Percentiles rank a stretch among this genome's conserved stretches.
phyloP scores from a whole-genome alignment of 2,329 filamentous ascomycete species.

The Neofusicoccum sp. region DNA sequence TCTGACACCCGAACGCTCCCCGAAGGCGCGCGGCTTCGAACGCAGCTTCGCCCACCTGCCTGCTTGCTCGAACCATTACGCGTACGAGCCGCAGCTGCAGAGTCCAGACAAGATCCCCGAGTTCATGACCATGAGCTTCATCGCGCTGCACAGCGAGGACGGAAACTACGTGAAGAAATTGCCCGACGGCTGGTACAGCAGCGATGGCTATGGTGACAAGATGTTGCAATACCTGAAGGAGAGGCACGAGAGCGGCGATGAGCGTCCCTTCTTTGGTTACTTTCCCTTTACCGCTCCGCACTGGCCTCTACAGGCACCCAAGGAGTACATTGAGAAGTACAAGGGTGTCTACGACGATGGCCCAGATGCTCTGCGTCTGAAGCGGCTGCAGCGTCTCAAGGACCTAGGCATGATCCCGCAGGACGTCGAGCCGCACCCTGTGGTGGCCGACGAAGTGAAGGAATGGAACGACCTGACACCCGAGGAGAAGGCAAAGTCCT shows the following conservation, averaged over 20 bases:
- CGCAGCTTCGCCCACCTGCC: slow-evolving; percentile 63
- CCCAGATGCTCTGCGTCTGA: slow-evolving; percentile 57
- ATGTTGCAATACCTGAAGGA: slow-evolving; percentile 42
- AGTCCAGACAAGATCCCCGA: slow-evolving; percentile 37
- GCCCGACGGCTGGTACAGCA: slow-evolving; percentile 39
- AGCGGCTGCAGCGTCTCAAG: slow-evolving; percentile 58
- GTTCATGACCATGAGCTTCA: slow-evolving; percentile 48
- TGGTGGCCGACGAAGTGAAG: slow-evolving; percentile 53
- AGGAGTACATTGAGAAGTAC: slow-evolving; percentile 59
- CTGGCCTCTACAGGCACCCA: slow-evolving; percentile 64
- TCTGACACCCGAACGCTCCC: slow-evolving; percentile 59
- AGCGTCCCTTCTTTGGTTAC: slow-evolving; percentile 61
- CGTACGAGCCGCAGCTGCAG: slow-evolving; percentile 52
- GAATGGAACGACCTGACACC: slow-evolving; percentile 52
- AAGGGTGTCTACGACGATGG: slow-evolving; percentile 63
- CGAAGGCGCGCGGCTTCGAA: slow-evolving; percentile 61
- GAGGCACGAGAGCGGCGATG: slow-evolving; percentile 37
- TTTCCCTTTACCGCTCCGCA: slow-evolving; percentile 65
- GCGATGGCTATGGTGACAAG: slow-evolving; percentile 43
- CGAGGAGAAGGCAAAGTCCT: slow-evolving; percentile 53
- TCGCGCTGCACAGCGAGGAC: slow-evolving; percentile 43
- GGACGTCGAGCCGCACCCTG: slow-evolving; percentile 55
- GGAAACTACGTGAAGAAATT: slow-evolving; percentile 44
- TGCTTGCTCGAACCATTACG: slow-evolving; percentile 52
- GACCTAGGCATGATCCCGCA: slow-evolving; percentile 58